A percentile compares a stretch with the other conserved stretches of the same genome.
Conservation (phyloP, 176 grass and related monocot species). For the Panicum miliaceum region DNA sequence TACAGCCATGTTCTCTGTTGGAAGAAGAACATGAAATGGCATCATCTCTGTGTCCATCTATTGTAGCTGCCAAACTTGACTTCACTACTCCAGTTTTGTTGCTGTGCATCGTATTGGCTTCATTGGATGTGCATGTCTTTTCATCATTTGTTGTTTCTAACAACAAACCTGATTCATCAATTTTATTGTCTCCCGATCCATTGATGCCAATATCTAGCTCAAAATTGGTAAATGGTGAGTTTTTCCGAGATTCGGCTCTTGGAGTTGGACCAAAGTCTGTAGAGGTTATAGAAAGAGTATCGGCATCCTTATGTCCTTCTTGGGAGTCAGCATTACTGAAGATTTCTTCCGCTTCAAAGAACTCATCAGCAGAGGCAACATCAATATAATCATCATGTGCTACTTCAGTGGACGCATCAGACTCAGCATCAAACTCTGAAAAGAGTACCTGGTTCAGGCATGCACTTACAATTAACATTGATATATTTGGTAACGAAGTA, state of each 20-base stretch:
- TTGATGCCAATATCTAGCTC: conserved; percentile 39
- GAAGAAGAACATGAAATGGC: conserved; percentile 7
- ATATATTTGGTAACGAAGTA: conserved; percentile 22
- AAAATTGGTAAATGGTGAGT: conserved; percentile 47
- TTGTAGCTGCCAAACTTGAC: conserved; percentile 35
- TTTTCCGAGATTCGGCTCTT: conserved; percentile 44
- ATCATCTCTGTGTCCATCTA: conserved; percentile 28
- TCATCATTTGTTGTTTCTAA: conserved; percentile 41
- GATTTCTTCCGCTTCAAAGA: conserved; percentile 96
- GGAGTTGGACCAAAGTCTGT: conserved; percentile 52
- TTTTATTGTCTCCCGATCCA: conserved; percentile 37
- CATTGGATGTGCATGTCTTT: conserved; percentile 31
- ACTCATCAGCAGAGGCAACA: conserved; percentile 72
- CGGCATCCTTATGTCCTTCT: conserved; percentile 66
- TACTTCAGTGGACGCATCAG: conserved; percentile 56
- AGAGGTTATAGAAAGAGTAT: conserved; percentile 43
- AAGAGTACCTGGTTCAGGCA: conserved; percentile 98
- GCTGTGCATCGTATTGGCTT: not conserved
- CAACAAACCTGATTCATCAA: conserved; percentile 41
- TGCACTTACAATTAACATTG: conserved; percentile 64
- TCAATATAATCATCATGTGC: conserved; percentile 55
- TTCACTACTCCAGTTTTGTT: conserved; percentile 6
- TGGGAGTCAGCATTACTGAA: conserved; percentile 75
- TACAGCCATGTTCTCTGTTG: conserved; percentile 30
- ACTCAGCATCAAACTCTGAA: conserved; percentile 93